Evolutionary conservation across 257 asterid species (phyloP), one percentile per base, ranked within the genome.

Genomic region (Knoxia roxburghii): DNA sequence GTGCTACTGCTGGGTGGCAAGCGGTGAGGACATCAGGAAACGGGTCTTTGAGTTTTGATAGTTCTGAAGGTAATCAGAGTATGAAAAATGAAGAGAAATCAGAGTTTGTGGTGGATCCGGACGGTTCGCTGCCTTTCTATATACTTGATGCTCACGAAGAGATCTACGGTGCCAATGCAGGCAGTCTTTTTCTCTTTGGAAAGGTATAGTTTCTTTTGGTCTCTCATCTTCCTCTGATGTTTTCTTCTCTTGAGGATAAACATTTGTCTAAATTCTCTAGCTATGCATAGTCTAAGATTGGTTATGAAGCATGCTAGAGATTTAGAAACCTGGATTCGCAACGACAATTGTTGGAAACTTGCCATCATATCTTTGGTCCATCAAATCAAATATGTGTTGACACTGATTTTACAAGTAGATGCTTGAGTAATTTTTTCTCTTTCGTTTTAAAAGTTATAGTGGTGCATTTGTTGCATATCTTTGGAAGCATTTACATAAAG

Each of bases 121-220:
- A 90, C 69, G 99, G 96, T 51, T 88, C 92, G 64, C 56, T 94
- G 76, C 95, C 89, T 67, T 90, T 90, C 80, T 90, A 84, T 78
- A 87, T 94, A 76, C 87, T 94, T 13, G 97, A 90, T 85, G 96
- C 90, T 8, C 80, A 94, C 45, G 99, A 90, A 81, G 96, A 88
- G 81, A 70, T 79, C 53, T 84, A 80, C 74, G 97, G 96, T 64
- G 72, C 81, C 61, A 89, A 88, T 78, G 84, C 87, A 29, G 97
- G 95, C 65, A 84, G 79, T 64, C 67, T 94, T 45, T 94, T 84
- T 85, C 96, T 94, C 64, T 90, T 94, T 67, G 99, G 99, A 74
- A 90, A 94, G 96, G 99, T 94, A 77, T 49, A 58, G 56, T 54
- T 56, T n/a, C 43, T 3, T 41, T 50, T 15, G 17, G 7, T 52